Base-by-base conservation (phyloP, 352 stramenopile species). In the Halophytophthora polymorphica region DNA sequence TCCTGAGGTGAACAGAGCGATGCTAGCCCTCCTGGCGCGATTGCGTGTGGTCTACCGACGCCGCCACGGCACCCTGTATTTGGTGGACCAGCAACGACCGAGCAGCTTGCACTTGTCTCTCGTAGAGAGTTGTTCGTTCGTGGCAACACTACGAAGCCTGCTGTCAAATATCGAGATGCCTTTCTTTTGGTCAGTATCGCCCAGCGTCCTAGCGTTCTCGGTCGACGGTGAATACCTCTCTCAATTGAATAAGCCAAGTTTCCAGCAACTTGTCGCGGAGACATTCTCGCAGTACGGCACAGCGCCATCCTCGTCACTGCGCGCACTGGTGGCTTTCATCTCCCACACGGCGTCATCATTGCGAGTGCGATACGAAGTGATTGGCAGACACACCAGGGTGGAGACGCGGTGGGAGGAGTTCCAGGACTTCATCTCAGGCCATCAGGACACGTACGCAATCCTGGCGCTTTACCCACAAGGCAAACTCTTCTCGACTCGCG, bases 391-490 rank as follows among this genome's bases (percentile, higher is more conserved):
- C 28, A 69, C 64, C 5, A 58, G 56, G n/a, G 71, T 82, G 13
- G 52, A 68, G 11, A 83, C 59, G 3, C 56, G 63, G 1, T 91
- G 81, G 81, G 56, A 56, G 31, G 73, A 81, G 8, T 86, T 92
- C 22, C 77, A 89, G 45, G 64, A 71, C 2, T 68, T 83, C 3
- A 55, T 92, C 1, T 61, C 61, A 12, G 81, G 75, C 13, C 58
- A 83, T 5, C 74, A 89, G 45, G 68, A 88, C 31, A 69, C 58
- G 2, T 92, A 90, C 45, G 80, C 80, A 0, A 37, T 87, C 11
- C 37, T 94, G 12, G 61, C 88, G 34, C 19, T 94, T 0, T 60
- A 71, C 15, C 83, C 83, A n/a, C 79, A 94, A 47, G 81, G 80
- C 8, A 64, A 87, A 33, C 34, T 66, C 3, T 88, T 86, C 45